Base-by-base conservation (phyloP, 1,284 basidiomycete species). In the Takashimella koratensis region DNA sequence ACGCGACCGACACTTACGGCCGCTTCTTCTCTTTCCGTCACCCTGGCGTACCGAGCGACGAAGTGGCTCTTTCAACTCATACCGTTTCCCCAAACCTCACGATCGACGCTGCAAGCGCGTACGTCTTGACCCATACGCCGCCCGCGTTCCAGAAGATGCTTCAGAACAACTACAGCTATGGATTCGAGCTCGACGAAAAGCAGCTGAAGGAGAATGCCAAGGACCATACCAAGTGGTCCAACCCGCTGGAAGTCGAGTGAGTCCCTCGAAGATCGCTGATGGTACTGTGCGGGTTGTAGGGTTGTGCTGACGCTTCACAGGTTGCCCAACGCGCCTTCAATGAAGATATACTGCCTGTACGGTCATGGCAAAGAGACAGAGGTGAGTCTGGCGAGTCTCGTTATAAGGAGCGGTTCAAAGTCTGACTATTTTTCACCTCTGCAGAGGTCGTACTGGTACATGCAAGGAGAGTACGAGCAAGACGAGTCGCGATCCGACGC, bases 341-440 rank as follows among this genome's bases (percentile, higher is more conserved):
- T 97, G 86, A 93, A 88, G 72, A 85, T 97, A 21, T 90, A 87
- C 75, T 98, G 95, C 64, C 82, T 94, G 8, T 98, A 98, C 74
- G 96, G 95, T 0, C 87, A 91, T 61, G 96, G 96, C 20, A 98
- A 98, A 71, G 88, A 94, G 64, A 98, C 96, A 0, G 96, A 97
- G 82, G 87, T 86, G 45, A 65, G 80, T 66, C 5, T 21, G 8
- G n/a, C n/a, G n/a, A n/a, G n/a, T n/a, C n/a, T n/a, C n/a, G n/a
- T 2, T 26, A 22, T n/a, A 27, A 11, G 46, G 16, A 4, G 23
- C 19, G 45, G 12, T 21, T 30, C n/a, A n/a, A n/a, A n/a, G n/a
- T n/a, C n/a, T n/a, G n/a, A n/a, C n/a, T n/a, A n/a, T n/a, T n/a
- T n/a, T n/a, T n/a, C n/a, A 51, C 65, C 51, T 30, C 12, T 2